These are phyloP conservation scores for Aurifilum marmelostoma DNA, from an alignment of 2,329 filamentous ascomycete genomes.

Conservation along the genomic window DNA sequence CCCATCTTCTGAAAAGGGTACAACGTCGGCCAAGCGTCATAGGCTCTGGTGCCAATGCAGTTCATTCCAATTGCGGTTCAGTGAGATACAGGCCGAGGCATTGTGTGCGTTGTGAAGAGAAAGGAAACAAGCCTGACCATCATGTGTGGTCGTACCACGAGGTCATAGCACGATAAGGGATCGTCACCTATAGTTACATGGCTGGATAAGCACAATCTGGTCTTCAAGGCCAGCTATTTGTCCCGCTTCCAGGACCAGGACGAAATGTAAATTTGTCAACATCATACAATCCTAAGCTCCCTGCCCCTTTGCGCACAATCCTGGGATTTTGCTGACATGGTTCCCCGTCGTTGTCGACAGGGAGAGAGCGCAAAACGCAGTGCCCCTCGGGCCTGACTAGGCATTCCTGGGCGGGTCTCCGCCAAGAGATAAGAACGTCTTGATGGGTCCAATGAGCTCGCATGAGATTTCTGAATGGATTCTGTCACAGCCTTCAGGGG, in stretches of 20 bases:
- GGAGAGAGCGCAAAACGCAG: neutral
- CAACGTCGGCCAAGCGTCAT: neutral
- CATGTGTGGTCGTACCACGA: neutral
- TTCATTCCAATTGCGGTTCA: neutral
- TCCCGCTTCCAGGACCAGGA: neutral
- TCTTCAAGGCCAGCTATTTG: neutral
- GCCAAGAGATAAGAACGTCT: conserved; percentile 24
- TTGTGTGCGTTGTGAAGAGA: neutral
- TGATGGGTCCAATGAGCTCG: conserved; percentile 25
- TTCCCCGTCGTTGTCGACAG: conserved; percentile 22
- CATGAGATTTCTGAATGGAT: conserved; percentile 26
- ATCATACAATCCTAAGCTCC: neutral
- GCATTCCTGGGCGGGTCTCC: conserved; percentile 13
- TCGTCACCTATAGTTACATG: neutral
- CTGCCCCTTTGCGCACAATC: neutral
- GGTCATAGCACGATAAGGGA: neutral
- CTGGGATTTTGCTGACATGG: conserved; percentile 11
- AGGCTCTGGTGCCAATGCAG: neutral
- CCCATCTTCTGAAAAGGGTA: neutral
- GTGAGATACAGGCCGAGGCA: neutral
- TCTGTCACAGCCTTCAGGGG: conserved; percentile 27
- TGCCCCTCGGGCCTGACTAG: conserved; percentile 18
- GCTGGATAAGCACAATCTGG: neutral
- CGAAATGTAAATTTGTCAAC: conserved; percentile 6
- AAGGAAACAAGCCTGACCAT: too few species aligned